phyloP scores from a whole-genome alignment of 2,329 filamentous ascomycete species.

The Fonsecaea pedrosoi region DNA sequence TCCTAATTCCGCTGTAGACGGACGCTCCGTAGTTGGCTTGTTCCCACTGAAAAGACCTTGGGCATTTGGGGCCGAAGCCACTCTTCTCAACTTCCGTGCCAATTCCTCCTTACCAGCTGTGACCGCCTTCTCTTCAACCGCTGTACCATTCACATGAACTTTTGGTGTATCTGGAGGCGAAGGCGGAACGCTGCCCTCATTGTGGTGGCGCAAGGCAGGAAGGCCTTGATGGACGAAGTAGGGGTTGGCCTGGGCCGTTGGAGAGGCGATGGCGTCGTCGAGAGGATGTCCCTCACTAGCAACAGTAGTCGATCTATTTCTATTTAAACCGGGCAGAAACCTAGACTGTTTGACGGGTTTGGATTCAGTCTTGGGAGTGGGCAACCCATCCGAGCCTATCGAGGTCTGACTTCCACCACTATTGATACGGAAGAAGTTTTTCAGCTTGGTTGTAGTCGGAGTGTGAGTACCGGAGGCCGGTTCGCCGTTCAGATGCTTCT shows the following conservation, averaged over 20 bases:
- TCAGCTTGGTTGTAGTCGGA: conserved; percentile 64
- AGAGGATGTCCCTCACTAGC: conserved; percentile 91
- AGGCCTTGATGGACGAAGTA: conserved; percentile 98
- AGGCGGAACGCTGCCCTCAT: conserved; percentile 88
- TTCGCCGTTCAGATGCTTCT: conserved; percentile 51
- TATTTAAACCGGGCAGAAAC: conserved; percentile 85
- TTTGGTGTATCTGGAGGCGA: conserved; percentile 90
- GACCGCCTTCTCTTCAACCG: conserved; percentile 70
- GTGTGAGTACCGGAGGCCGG: conserved; percentile 58
- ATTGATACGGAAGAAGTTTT: conserved; percentile 73
- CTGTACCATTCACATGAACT: conserved; percentile 73
- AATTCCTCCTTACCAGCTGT: conserved; percentile 90
- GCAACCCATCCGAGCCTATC: conserved; percentile 50
- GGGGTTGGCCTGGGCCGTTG: conserved; percentile 92
- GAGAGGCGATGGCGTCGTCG: conserved; percentile 82
- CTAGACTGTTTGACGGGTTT: conserved; percentile 80
- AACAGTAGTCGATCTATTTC: conserved; percentile 87
- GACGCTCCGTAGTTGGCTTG: conserved; percentile 68
- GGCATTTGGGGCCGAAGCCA: conserved; percentile 95
- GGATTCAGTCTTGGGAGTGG: conserved; percentile 62
- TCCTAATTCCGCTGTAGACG: conserved; percentile 82
- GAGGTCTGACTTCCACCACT: conserved; percentile 57
- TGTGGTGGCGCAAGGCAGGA: conserved; percentile 90
- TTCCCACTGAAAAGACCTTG: conserved; percentile 79
- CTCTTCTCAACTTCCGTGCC: conserved; percentile 87